Evolutionary conservation across 208 protist species (phyloP).

Genomic region (Crithidia sp.): DNA sequence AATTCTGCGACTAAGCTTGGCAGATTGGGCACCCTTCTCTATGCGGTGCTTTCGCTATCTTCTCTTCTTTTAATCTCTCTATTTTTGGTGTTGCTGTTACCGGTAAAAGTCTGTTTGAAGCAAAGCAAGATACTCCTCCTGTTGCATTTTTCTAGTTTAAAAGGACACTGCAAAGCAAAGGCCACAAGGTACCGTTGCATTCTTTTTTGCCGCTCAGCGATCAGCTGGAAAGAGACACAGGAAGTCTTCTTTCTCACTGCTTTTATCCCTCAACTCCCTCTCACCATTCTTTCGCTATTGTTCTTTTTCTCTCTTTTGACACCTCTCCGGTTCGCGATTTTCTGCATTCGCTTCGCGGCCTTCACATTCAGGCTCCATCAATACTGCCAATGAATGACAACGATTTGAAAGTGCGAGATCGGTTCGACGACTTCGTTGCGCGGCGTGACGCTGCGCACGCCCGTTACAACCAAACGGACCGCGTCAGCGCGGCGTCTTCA

Average conservation of each 20-base stretch:
- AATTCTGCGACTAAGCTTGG: too few relatives aligned
- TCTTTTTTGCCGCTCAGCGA: too few relatives aligned
- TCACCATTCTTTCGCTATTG: neutral
- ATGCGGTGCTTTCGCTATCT: too few relatives aligned
- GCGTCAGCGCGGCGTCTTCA: neutral
- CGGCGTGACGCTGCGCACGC: slow-evolving; percentile 16
- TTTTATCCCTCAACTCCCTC: neutral
- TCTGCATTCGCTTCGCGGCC: neutral
- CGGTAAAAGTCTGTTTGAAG: too few relatives aligned
- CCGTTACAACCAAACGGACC: neutral
- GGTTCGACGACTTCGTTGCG: slow-evolving; percentile 36
- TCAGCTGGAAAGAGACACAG: too few relatives aligned
- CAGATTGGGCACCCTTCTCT: too few relatives aligned
- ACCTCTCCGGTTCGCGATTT: too few relatives aligned
- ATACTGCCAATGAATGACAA: slow-evolving; percentile 2
- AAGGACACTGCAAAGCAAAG: too few relatives aligned
- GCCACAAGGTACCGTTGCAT: too few relatives aligned
- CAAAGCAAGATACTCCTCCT: too few relatives aligned
- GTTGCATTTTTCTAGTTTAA: too few relatives aligned
- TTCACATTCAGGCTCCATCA: neutral
- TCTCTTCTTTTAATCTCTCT: slow-evolving; percentile 21
- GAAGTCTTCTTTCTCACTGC: too few relatives aligned
- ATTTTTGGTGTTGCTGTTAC: slow-evolving; percentile 22
- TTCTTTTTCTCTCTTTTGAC: slow-evolving; percentile 1
- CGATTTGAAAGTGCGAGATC: slow-evolving; percentile 31